Conservation (phyloP, 306 rosid species). For the Prunus padus region DNA sequence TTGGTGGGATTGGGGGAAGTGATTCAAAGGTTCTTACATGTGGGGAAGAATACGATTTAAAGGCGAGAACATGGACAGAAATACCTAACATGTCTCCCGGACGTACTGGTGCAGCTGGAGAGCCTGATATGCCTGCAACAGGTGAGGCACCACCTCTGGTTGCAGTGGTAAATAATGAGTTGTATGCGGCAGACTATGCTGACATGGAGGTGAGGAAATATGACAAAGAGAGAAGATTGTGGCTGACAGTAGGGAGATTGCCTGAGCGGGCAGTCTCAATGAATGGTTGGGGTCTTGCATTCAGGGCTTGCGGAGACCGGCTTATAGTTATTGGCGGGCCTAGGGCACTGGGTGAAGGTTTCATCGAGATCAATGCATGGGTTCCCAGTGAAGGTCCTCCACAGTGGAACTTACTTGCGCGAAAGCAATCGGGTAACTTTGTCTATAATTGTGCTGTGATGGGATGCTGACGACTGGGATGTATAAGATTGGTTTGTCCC, state of each 20-base stretch:
- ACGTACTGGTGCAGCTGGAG: slow-evolving; percentile 45
- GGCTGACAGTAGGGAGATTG: slow-evolving; percentile 71
- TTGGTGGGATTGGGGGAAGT: slow-evolving; percentile 83
- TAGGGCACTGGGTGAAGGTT: slow-evolving; percentile 66
- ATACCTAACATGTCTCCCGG: slow-evolving; percentile 91
- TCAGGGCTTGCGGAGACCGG: slow-evolving; percentile 81
- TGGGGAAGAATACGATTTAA: slow-evolving; percentile 79
- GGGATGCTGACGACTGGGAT: slow-evolving; percentile 72
- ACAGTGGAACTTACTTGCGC: slow-evolving; percentile 70
- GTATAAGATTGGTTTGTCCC: slow-evolving; percentile 46
- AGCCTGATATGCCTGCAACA: slow-evolving; percentile 55
- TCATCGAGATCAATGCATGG: slow-evolving; percentile 87
- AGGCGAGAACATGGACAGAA: slow-evolving; percentile 66
- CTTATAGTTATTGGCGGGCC: slow-evolving; percentile 93
- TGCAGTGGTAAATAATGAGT: slow-evolving; percentile 75
- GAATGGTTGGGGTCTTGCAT: slow-evolving; percentile 98
- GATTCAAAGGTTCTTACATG: slow-evolving; percentile 65
- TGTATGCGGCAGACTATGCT: slow-evolving; percentile 83
- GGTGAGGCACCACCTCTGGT: slow-evolving; percentile 90
- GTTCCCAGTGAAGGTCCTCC: slow-evolving; percentile 94
- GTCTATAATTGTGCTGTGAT: slow-evolving; percentile 98
- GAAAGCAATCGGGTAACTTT: slow-evolving; percentile 71
- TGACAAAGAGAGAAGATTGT: slow-evolving; percentile 48
- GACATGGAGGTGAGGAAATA: slow-evolving; percentile 86
- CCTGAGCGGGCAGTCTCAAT: slow-evolving; percentile 77